Evolutionary conservation across 371 early-diverging fungal genomes (phyloP), one percentile per base, ranked within the genome.

Genomic region (Nosema muscidifuracis): DNA sequence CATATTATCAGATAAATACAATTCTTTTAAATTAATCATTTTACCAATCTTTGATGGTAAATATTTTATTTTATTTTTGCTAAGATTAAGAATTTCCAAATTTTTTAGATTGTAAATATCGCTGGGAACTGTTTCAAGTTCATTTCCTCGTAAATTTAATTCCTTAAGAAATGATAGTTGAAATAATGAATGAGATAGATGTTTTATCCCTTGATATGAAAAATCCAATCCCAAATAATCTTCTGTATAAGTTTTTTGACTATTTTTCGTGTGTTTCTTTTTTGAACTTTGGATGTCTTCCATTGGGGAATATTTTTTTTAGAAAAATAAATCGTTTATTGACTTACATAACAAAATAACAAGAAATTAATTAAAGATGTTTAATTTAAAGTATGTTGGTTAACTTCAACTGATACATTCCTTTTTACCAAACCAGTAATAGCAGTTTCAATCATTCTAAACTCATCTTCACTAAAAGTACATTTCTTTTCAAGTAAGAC

Each of bases 21-120:
- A 84, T 74, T 94, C 93, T 78, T 85, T 84, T 12, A 98, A 85
- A 26, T 86, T 86, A 31, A 87, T 85, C 33, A 95, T 79, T 80
- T 90, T 84, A 0, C 96, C 94, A 1, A 97, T 79, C 75, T 95
- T 95, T 16, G 89, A 85, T 15, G 97, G 97, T 2, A 98, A 73
- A 13, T 82, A 63, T 26, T 86, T 85, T 13, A 98, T 85, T 79
- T 89, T 87, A 83, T 98, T 98, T 24, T 91, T 92, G 81, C 67
- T 60, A 9, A 82, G 60, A 67, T 82, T 79, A 30, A 84, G 36
- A 18, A 73, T 62, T 51, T 74, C 75, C 18, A 84, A 66, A n/a
- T 63, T 63, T 28, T 67, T 69, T 24, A 84, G 75, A 15, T 60
- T 65, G 31, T 50, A 70, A 30, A 84, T 80, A 40, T 79, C 81